Conservation (phyloP, 1,284 basidiomycete species). For the Testicularia cyperi region DNA sequence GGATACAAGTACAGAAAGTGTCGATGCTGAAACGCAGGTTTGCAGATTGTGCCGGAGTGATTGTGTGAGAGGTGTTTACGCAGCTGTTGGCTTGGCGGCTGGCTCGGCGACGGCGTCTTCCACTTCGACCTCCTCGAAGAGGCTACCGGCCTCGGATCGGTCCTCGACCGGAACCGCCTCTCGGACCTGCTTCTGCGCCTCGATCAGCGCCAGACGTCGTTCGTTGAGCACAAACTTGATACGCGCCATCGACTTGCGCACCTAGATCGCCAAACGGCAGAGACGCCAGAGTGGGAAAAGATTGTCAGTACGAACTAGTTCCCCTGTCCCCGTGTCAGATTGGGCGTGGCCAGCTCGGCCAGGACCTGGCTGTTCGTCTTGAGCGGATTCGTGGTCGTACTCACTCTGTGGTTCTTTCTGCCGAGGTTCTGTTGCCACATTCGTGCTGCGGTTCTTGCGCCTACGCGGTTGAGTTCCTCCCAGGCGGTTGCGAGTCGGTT, state of each 20-base stretch:
- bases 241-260: constrained; percentile 91
- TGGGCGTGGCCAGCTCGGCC: too few relatives aligned
- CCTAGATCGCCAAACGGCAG: constrained; percentile 64
- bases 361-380: too few relatives aligned
- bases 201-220: constrained; percentile 75
- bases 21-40: too few relatives aligned
- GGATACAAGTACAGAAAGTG: too few relatives aligned
- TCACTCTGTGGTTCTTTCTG: constrained; percentile 48
- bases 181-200: constrained; percentile 65
- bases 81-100: too few relatives aligned
- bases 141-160: constrained; percentile 6
- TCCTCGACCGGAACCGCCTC: constrained; percentile 8
- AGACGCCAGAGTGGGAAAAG: not conserved
- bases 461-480: constrained; percentile 49
- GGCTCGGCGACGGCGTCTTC: too few relatives aligned
- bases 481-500: constrained; percentile 51
- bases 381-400: too few relatives aligned
- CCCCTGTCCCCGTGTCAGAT: too few relatives aligned
- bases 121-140: constrained; percentile 40
- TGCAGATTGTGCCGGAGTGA: too few relatives aligned
- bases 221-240: constrained; percentile 94
- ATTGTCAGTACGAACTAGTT: too few relatives aligned
- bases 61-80: too few relatives aligned
- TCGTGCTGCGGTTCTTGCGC: constrained; percentile 32
- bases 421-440: constrained; percentile 44